A percentile compares a stretch with the other conserved stretches of the same genome.
Conservation (phyloP, 1,139 yeast genomes). For the Yamadazyma siamensis region DNA sequence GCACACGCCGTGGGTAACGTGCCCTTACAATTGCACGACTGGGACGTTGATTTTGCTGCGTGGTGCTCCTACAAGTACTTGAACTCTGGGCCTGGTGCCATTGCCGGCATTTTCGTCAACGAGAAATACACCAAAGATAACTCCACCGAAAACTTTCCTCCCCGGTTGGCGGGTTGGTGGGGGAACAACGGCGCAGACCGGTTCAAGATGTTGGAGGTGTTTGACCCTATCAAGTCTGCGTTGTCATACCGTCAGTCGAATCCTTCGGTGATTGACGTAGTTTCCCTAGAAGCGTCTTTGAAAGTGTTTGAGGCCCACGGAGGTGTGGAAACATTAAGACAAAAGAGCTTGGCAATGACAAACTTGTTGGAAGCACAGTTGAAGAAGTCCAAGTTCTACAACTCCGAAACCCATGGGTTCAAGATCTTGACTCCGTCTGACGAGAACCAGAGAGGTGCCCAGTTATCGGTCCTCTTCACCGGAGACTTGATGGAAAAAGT, state of each 20-base stretch:
- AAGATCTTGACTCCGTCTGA: slow-evolving; percentile 70
- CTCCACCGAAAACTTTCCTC: slow-evolving; percentile 35
- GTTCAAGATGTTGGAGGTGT: slow-evolving; percentile 75
- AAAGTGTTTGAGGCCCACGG: slow-evolving; percentile 58
- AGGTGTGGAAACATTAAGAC: slow-evolving; percentile 56
- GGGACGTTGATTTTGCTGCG: slow-evolving; percentile 90
- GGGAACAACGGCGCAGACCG: slow-evolving; percentile 71
- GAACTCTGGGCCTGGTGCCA: slow-evolving; percentile 90
- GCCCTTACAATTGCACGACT: slow-evolving; percentile 69
- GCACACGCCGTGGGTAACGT: slow-evolving; percentile 96
- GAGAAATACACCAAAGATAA: slow-evolving; percentile 41
- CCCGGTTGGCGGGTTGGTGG: slow-evolving; percentile 97
- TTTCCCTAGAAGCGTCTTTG: slow-evolving; percentile 64
- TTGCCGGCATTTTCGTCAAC: slow-evolving; percentile 79
- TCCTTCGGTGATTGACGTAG: slow-evolving; percentile 83
- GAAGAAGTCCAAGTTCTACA: slow-evolving; percentile 39
- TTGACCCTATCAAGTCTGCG: slow-evolving; percentile 80
- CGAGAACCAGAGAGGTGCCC: slow-evolving; percentile 68
- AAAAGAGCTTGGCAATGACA: slow-evolving; percentile 59
- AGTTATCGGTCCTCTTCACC: slow-evolving; percentile 67
- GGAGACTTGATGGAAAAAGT: slow-evolving; percentile 64
- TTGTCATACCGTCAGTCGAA: slow-evolving; percentile 89
- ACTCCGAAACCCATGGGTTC: slow-evolving; percentile 40
- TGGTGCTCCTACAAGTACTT: slow-evolving; percentile 94
- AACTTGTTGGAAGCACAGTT: slow-evolving; percentile 51